Conservation (phyloP, 2,329 filamentous ascomycete genomes). For the Aureobasidium vineae region DNA sequence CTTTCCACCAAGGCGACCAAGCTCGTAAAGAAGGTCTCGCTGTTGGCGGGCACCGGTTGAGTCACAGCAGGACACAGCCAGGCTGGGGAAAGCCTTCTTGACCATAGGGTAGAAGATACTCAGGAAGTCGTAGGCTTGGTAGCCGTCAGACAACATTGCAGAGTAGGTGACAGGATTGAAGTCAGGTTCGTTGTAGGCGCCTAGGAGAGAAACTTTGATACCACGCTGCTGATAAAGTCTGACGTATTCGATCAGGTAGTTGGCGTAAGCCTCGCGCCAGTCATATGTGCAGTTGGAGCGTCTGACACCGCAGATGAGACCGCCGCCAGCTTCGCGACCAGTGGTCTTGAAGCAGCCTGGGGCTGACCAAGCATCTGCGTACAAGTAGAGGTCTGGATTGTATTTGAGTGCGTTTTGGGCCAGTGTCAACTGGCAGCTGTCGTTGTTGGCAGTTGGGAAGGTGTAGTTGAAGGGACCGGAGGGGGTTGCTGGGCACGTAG, state of each 20-base stretch:
- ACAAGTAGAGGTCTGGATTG: slow-evolving; percentile 32
- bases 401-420: slow-evolving; percentile 30
- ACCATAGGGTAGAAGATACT: slow-evolving; percentile 31
- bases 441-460: slow-evolving; percentile 24
- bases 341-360: slow-evolving; percentile 32
- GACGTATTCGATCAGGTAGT: slow-evolving; percentile 52
- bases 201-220: slow-evolving; percentile 40
- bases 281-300: slow-evolving; percentile 31
- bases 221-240: slow-evolving; percentile 48
- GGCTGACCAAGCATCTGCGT: slow-evolving; percentile 33
- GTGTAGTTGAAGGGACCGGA: slow-evolving; percentile 30
- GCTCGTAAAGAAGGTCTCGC: slow-evolving; percentile 31
- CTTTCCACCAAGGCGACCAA: slow-evolving; percentile 27
- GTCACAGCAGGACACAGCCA: slow-evolving; percentile 31
- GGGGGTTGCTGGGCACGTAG: slow-evolving; percentile 29
- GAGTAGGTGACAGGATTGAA: slow-evolving; percentile 33
- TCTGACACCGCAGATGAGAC: slow-evolving; percentile 31
- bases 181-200: slow-evolving; percentile 31
- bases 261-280: slow-evolving; percentile 52
- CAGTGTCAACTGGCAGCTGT: slow-evolving; percentile 31
- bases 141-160: slow-evolving; percentile 32
- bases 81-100: slow-evolving; percentile 31
- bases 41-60: slow-evolving; percentile 31
- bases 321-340: slow-evolving; percentile 29
- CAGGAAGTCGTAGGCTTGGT: slow-evolving; percentile 32